Evolutionary conservation across 768 basidiomycete species (phyloP).

Genomic region (Pisolithus sp.): DNA sequence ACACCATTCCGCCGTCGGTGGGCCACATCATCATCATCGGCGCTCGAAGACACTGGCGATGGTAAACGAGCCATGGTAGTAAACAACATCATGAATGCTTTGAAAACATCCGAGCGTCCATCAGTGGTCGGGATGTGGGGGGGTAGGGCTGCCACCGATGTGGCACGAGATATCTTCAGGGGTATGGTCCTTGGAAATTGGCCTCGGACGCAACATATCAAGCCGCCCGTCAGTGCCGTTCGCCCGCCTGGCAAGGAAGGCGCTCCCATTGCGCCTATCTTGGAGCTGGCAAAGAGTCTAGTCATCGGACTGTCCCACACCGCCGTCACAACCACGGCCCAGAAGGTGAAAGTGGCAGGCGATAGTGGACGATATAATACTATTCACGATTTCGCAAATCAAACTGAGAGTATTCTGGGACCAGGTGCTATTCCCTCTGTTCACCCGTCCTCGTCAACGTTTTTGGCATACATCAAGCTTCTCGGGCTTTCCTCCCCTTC

Average conservation of each 20-base stretch:
- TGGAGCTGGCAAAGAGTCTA: constrained; percentile 27
- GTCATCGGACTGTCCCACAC: not conserved
- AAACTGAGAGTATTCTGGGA: constrained; percentile 9
- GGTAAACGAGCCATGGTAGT: constrained; percentile 22
- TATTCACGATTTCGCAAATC: not conserved
- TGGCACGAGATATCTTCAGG: constrained; percentile 47
- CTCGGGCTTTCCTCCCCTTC: constrained; percentile 40
- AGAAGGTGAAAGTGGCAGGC: not conserved
- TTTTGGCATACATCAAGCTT: constrained; percentile 53
- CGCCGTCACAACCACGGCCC: not conserved
- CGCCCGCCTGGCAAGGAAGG: constrained; percentile 10
- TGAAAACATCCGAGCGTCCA: constrained; percentile 20
- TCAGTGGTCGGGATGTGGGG: constrained; percentile 41
- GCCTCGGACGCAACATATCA: constrained; percentile 32
- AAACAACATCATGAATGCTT: constrained; percentile 20
- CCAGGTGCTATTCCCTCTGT: constrained; percentile 26
- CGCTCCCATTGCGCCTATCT: constrained; percentile 20
- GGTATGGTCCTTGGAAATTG: constrained; percentile 54
- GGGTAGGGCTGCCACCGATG: constrained; percentile 38
- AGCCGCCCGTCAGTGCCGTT: constrained; percentile 34
- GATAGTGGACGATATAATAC: not conserved
- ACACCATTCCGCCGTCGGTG: constrained; percentile 13
- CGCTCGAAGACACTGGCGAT: not conserved
- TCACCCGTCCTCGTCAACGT: constrained; percentile 45
- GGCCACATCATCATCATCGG: not conserved